phyloP scores from a whole-genome alignment of 495 filamentous ascomycete species.

The Penicillium maclennaniae region DNA sequence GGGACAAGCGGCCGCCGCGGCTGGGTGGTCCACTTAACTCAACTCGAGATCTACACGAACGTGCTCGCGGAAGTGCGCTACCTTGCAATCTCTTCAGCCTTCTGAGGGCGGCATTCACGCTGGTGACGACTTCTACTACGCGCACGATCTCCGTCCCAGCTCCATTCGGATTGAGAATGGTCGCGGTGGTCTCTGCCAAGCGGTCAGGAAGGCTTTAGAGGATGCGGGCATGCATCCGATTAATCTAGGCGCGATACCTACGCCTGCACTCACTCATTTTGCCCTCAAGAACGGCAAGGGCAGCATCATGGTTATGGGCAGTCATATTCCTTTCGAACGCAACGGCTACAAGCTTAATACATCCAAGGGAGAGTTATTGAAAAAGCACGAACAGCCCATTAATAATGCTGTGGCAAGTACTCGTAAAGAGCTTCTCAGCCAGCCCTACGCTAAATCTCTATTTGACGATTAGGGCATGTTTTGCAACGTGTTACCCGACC shows the following conservation, averaged over 20 bases:
- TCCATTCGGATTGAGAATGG: conserved; percentile 23
- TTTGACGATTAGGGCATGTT: conserved; percentile 27
- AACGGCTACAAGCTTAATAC: conserved; percentile 33
- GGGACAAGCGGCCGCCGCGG: conserved; percentile 30
- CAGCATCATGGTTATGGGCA: conserved; percentile 32
- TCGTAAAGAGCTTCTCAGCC: conserved; percentile 15
- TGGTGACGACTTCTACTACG: conserved; percentile 30
- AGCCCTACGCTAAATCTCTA: conserved; percentile 22
- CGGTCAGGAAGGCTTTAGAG: conserved; percentile 22
- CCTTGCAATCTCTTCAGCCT: conserved; percentile 18
- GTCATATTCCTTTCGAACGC: conserved; percentile 31
- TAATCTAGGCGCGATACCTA: conserved; percentile 29
- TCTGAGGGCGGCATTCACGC: conserved; percentile 19
- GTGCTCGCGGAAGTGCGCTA: conserved; percentile 25
- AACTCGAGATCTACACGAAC: conserved; percentile 30
- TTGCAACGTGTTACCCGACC: background rate
- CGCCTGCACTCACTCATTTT: conserved; percentile 22
- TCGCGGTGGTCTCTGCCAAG: conserved; percentile 26
- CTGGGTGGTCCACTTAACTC: conserved; percentile 23
- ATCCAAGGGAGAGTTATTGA: conserved; percentile 24
- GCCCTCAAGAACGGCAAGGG: conserved; percentile 23
- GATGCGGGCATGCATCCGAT: conserved; percentile 24
- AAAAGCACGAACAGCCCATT: conserved; percentile 28
- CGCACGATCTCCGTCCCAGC: conserved; percentile 27
- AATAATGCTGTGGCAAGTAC: conserved; percentile 15